Percentiles rank a stretch among this genome's conserved stretches.
These are phyloP conservation scores for Hymenoscyphus fructigenus DNA, from an alignment of 2,329 filamentous ascomycete genomes.

Conservation along the genomic window DNA sequence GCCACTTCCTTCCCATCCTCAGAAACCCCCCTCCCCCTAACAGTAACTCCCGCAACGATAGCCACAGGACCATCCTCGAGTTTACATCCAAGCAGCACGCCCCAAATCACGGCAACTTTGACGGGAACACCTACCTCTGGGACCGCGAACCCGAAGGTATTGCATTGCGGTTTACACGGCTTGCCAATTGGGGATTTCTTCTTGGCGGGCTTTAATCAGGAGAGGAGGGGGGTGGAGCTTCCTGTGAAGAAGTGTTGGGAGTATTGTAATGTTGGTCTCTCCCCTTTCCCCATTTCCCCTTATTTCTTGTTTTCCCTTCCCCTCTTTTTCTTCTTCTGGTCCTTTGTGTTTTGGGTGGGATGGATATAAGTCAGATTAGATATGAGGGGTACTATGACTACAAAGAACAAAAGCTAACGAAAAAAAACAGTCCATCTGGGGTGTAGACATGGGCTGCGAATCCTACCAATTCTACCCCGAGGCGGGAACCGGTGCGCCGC, in stretches of 20 bases:
- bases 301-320: constrained; percentile 2
- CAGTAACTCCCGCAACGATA: neutral
- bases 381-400: neutral
- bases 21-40: neutral
- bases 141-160: constrained; percentile 17
- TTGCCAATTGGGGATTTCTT: constrained; percentile 38
- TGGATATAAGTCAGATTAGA: no score
- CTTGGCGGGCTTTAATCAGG: constrained; percentile 39
- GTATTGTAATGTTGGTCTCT: constrained; percentile 39
- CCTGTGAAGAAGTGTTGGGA: constrained; percentile 44
- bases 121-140: constrained; percentile 28
- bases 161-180: constrained; percentile 42
- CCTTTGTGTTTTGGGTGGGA: no score
- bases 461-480: constrained; percentile 29
- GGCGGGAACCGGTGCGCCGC: constrained; percentile 19
- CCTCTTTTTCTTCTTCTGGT: no score
- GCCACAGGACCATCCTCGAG: neutral
- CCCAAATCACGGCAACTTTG: constrained; percentile 24
- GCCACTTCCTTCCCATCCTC: neutral
- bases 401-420: neutral
- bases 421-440: constrained; percentile 11
- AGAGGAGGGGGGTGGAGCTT: constrained; percentile 37
- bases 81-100: no score
- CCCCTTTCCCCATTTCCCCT: neutral
- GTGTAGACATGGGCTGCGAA: constrained; percentile 19